Evolutionary conservation across 202 grass and related monocot species (phyloP).

Genomic region (Schoenoplectus tabernaemontani): DNA sequence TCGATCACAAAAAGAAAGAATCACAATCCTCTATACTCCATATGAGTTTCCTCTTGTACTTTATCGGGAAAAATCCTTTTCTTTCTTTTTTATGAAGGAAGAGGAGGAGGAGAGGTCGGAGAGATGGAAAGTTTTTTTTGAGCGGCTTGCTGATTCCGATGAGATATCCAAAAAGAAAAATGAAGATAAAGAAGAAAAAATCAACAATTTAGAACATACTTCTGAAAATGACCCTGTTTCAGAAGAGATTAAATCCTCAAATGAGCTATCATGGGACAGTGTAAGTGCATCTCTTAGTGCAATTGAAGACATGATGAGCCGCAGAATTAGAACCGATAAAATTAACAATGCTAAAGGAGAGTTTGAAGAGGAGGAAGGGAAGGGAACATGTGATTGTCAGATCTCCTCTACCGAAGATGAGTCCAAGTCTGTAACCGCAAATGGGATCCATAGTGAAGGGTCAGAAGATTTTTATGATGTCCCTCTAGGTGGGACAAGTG

Average conservation of each 20-base stretch:
- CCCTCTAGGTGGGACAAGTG: constrained; percentile 25
- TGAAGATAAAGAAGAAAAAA: constrained; percentile 26
- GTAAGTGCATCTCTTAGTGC: constrained; percentile 44
- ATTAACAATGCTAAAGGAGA: constrained; percentile 22
- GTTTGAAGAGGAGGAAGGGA: neutral
- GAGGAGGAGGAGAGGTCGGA: constrained; percentile 93
- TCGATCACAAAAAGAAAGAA: neutral
- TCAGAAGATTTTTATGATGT: constrained; percentile 39
- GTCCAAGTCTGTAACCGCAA: constrained; percentile 16
- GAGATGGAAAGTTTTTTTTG: constrained; percentile 85
- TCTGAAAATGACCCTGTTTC: constrained; percentile 38
- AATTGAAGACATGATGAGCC: constrained; percentile 86
- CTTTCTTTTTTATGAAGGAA: constrained; percentile 38
- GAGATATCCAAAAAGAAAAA: constrained; percentile 13
- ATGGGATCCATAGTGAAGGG: constrained; percentile 29
- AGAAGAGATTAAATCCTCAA: constrained; percentile 44
- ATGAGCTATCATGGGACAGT: constrained; percentile 51
- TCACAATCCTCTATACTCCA: constrained; percentile 8
- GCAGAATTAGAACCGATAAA: constrained; percentile 36
- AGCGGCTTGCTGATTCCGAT: constrained; percentile 47
- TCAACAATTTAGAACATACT: constrained; percentile 34
- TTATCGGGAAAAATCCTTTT: neutral
- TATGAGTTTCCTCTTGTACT: constrained; percentile 1
- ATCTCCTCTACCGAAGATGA: constrained; percentile 54
- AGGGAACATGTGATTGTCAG: neutral